Evolutionary conservation across 2,329 filamentous ascomycete species (phyloP), one percentile per base, ranked within the genome.

Genomic region (Alternaria incomplexa): DNA sequence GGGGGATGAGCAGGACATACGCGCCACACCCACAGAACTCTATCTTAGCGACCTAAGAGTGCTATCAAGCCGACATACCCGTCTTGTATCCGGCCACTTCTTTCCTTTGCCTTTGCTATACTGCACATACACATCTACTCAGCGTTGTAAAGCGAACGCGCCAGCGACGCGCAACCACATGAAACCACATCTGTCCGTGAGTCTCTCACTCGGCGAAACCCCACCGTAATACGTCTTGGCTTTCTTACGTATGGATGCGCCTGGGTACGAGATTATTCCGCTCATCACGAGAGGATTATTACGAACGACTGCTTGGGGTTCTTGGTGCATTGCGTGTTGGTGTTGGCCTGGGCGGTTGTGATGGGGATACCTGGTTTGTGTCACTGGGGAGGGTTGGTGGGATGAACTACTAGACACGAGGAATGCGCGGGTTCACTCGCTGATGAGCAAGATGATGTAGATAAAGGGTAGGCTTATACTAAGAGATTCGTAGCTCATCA

Each of bases 41-140:
- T 40, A 40, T 40, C 36, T n/a, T 40, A 40, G 8, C 36, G 0
- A 40, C 36, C 36, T 40, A 40, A 40, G 36, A 40, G 0, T 40
- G 1, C 36, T 40, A 51, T 26, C n/a, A 15, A 52, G 47, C 59
- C 59, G 54, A 62, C 32, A 10, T 45, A 62, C 40, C 59, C 54
- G 53, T 53, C 54, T 58, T 58, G 59, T 62, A 36, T 15, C 59
- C 46, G 59, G 9, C 9, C n/a, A 32, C 23, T 13, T 15, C 10
- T 23, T 28, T 51, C 28, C 17, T 10, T n/a, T 23, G 28, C 30
- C 28, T 51, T 36, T 4, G 6, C 48, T 11, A 6, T 17, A 3
- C 36, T 40, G 4, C 36, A 40, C 36, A 17, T 8, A 47, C 22
- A 13, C 10, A 13, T 11, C 3, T 23, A 23, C 20, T 23, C 17